phyloP scores from a whole-genome alignment of 306 rosid genomes.

The Dryas alaskensis region DNA sequence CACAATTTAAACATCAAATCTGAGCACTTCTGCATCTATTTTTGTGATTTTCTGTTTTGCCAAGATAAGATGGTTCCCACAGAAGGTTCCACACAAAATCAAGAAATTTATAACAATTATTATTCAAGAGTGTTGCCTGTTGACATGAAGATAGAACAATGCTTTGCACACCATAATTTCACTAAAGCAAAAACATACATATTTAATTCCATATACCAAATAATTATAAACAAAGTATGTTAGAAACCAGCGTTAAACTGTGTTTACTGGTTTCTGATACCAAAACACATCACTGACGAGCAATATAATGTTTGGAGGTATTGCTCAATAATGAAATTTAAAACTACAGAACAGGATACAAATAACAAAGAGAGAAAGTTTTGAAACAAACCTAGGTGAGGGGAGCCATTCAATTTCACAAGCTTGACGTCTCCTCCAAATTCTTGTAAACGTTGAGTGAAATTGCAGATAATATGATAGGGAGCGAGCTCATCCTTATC shows the following conservation, averaged over 20 bases:
- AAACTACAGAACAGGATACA: neutral
- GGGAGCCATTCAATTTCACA: slow-evolving; percentile 66
- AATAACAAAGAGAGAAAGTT: neutral
- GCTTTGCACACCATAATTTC: neutral
- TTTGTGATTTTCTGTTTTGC: neutral
- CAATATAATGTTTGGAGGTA: neutral
- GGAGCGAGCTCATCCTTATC: slow-evolving; percentile 82
- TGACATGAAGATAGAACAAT: neutral
- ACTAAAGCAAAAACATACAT: neutral
- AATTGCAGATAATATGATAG: slow-evolving; percentile 53
- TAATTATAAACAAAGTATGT: neutral
- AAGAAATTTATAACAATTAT: neutral
- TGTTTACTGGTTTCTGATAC: neutral
- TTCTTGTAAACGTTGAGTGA: slow-evolving; percentile 62
- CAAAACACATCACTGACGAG: slow-evolving; percentile 8
- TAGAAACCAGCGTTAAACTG: neutral
- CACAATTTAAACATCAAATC: neutral
- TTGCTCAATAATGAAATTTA: neutral
- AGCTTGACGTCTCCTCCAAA: slow-evolving; percentile 82
- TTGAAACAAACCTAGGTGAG: slow-evolving; percentile 75
- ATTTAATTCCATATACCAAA: neutral
- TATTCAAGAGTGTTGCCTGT: neutral
- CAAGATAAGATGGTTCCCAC: slow-evolving; percentile 1
- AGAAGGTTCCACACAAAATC: neutral
- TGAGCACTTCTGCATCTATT: neutral